Percentiles rank a stretch among this genome's conserved stretches.
phyloP scores from a whole-genome alignment of 2,329 filamentous ascomycete species.

The Aspergillus brunneoviolaceus region DNA sequence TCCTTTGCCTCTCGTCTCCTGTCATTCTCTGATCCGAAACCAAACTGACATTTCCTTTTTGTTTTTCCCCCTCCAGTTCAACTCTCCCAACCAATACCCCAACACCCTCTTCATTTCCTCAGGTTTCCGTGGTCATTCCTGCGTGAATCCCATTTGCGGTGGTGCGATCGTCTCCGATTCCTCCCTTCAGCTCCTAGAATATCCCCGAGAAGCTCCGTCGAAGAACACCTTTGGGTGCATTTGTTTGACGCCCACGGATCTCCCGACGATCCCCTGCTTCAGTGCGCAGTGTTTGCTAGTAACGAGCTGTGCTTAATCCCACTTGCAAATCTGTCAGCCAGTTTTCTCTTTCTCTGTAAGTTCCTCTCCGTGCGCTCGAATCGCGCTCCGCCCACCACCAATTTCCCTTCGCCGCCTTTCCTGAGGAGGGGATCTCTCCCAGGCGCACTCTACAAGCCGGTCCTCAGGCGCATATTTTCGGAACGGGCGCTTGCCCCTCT shows the following conservation, averaged over 20 bases:
- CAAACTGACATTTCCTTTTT: background rate
- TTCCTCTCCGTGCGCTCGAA: background rate
- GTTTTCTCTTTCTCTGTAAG: conserved; percentile 8
- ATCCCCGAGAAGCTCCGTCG: conserved; percentile 9
- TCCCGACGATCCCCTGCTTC: background rate
- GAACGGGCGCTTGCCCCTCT: background rate
- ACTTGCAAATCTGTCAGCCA: conserved; percentile 2
- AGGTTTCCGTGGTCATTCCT: background rate
- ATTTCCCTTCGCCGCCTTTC: conserved; percentile 7
- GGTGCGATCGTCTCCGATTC: background rate
- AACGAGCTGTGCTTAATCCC: background rate
- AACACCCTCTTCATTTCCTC: background rate
- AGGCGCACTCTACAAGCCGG: background rate
- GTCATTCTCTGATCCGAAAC: background rate
- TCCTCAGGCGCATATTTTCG: background rate
- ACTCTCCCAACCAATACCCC: background rate
- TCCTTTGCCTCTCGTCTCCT: background rate
- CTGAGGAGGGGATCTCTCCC: background rate
- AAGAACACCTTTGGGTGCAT: conserved; percentile 3
- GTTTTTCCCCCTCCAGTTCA: background rate
- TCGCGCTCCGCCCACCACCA: conserved; percentile 4
- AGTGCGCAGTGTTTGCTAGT: background rate
- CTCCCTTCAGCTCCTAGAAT: background rate
- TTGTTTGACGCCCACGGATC: conserved; percentile 7
- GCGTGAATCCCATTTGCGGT: background rate